Evolutionary conservation across 495 filamentous ascomycete genomes (phyloP).

Genomic region (Hypoxylon intermedium): DNA sequence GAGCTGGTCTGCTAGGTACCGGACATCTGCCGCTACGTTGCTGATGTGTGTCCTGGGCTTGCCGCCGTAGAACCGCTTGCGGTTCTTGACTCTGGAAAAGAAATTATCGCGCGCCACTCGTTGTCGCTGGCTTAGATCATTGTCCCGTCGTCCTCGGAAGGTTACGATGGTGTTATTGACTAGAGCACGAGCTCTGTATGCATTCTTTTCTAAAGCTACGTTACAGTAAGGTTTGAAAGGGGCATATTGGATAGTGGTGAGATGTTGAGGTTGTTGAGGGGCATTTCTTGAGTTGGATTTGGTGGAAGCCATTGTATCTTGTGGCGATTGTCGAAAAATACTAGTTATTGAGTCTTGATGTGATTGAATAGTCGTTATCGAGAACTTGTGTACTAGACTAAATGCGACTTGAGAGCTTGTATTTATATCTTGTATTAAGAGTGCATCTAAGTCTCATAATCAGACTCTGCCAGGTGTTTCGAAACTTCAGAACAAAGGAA

Average conservation of each 20-base stretch:
- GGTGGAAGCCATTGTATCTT: too few relatives aligned
- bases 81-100: not conserved
- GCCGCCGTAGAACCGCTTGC: not conserved
- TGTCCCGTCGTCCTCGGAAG: constrained; percentile 8
- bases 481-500: too few relatives aligned
- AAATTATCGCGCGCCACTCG: constrained; percentile 1
- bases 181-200: constrained; percentile 14
- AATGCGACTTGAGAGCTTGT: too few relatives aligned
- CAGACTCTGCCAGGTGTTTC: too few relatives aligned
- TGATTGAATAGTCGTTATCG: too few relatives aligned
- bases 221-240: constrained; percentile 11
- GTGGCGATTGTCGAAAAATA: too few relatives aligned
- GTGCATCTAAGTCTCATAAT: too few relatives aligned
- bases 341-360: too few relatives aligned
- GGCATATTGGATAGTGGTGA: constrained; percentile 5
- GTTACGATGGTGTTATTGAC: constrained; percentile 19
- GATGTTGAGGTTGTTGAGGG: not conserved
- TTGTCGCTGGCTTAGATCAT: constrained; percentile 3
- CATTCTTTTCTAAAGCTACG: not conserved
- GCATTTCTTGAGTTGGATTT: not conserved
- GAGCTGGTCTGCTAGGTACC: not conserved
- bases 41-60: too few relatives aligned
- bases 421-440: too few relatives aligned
- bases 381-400: too few relatives aligned
- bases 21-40: too few relatives aligned